Conservation (phyloP, 169 alveolate species). For the Ichthyophthirius multifiliis region DNA sequence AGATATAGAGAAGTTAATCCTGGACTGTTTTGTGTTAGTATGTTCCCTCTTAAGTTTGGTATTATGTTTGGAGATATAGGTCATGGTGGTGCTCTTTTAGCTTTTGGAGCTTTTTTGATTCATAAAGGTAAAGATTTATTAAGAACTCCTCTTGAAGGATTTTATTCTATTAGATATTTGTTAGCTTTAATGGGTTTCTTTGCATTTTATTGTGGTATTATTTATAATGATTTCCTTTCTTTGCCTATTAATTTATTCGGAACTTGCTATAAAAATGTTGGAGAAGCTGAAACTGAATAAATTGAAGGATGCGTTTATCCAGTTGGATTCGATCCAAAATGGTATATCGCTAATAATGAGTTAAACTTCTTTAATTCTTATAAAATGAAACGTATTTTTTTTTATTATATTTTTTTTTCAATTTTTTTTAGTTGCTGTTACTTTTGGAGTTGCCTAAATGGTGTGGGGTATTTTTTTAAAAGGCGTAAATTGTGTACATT, state of each 20-base stretch:
- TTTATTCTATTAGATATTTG: constrained; percentile 83
- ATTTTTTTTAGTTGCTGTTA: constrained; percentile 12
- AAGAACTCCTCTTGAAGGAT: constrained; percentile 20
- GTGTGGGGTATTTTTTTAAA: constrained; percentile 92
- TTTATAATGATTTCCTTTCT: constrained; percentile 97
- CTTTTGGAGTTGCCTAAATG: constrained; percentile 90
- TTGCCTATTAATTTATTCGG: constrained; percentile 94
- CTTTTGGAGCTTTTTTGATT: constrained; percentile 18
- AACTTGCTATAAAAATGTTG: constrained; percentile 80
- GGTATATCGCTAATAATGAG: constrained; percentile 97
- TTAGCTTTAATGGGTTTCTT: constrained; percentile 94
- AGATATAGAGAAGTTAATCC: constrained; percentile 98
- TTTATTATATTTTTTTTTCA: not conserved
- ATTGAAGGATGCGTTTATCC: constrained; percentile 81
- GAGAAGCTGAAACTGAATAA: constrained; percentile 46
- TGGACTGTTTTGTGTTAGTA: constrained; percentile 93
- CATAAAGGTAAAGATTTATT: constrained; percentile 14
- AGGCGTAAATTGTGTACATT: constrained; percentile 93
- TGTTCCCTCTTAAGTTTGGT: constrained; percentile 99
- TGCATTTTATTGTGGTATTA: constrained; percentile 94
- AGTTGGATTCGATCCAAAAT: constrained; percentile 97
- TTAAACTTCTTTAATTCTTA: constrained; percentile 94
- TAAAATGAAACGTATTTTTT: constrained; percentile 95
- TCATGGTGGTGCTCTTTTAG: constrained; percentile 88
- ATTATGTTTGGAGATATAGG: constrained; percentile 99